Evolutionary conservation across 768 basidiomycete species (phyloP).

Genomic region (Pleurotus tuber-regium): DNA sequence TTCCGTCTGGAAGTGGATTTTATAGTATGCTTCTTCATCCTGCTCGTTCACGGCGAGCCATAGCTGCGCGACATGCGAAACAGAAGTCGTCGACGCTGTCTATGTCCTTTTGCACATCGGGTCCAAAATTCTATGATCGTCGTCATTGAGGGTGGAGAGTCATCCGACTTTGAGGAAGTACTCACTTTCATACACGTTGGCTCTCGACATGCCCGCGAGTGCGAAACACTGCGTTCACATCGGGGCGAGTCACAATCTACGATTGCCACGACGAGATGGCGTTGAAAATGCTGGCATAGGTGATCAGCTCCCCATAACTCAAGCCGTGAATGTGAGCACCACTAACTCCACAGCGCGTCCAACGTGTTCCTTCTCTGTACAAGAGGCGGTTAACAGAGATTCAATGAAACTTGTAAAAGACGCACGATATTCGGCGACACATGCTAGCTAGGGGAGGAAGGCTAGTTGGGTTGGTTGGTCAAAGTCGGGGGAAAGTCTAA

Average conservation of each 20-base stretch:
- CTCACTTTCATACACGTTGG: slow-evolving; percentile 58
- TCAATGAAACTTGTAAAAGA: slow-evolving; percentile 16
- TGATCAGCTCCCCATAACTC: not conserved
- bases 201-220: slow-evolving; percentile 54
- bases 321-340: slow-evolving; percentile 14
- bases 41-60: slow-evolving; percentile 22
- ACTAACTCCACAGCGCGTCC: slow-evolving; percentile 67
- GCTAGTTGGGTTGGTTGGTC: slow-evolving; percentile 12
- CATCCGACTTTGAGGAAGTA: slow-evolving; percentile 8
- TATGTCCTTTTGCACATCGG: slow-evolving; percentile 65
- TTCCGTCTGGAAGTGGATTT: not conserved
- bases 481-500: slow-evolving; percentile 15
- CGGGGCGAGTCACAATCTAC: slow-evolving; percentile 64
- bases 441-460: slow-evolving; percentile 31
- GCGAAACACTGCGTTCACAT: slow-evolving; percentile 64
- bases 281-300: slow-evolving; percentile 67
- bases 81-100: slow-evolving; percentile 74
- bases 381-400: slow-evolving; percentile 7
- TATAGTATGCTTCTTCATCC: not conserved
- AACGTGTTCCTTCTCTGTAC: slow-evolving; percentile 71
- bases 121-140: slow-evolving; percentile 54
- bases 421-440: slow-evolving; percentile 79
- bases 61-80: slow-evolving; percentile 63
- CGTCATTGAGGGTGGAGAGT: not conserved
- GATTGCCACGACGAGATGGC: slow-evolving; percentile 70